Evolutionary conservation across 805 yeast species (phyloP), one percentile per base, ranked within the genome.

Genomic region (Teunomyces funiuensis): DNA sequence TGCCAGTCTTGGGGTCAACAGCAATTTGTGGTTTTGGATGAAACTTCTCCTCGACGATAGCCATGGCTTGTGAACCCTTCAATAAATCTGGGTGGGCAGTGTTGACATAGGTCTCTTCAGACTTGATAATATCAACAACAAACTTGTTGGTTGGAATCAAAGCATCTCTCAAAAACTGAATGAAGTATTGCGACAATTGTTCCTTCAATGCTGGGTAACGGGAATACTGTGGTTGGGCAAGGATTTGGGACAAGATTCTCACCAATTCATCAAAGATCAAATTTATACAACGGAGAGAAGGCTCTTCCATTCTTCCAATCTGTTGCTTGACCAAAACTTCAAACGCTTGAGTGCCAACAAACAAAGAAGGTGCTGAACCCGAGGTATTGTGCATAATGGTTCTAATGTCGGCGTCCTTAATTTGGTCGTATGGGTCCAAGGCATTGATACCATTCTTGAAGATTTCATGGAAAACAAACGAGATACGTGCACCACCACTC

Each of bases 81-180:
- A 93, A 76, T 57, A 93, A 79, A 62, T 93, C 98, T 3, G 98
- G 97, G 60, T 93, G 99, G 2, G 96, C 98, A 4, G 99, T 93
- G 66, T 93, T 93, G 53, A 93, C 89, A 65, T 93, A 93, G 3
- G 96, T 84, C 57, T 90, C 91, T 66, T 93, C 99, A 45, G 96
- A 73, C 44, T 66, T 71, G 52, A 93, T 88, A 44, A 93, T 76
- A 62, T 93, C 97, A 25, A 73, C 65, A 29, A 90, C 96, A 57
- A 93, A 87, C 40, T 77, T 76, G 60, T 84, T 88, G 16, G 99
- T 88, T 46, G 99, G 98, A 15, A 80, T 61, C 50, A 88, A 76
- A 26, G 87, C 83, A 43, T 79, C 84, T 60, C 95, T 82, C 55
- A 93, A 73, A 54, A 79, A 90, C 52, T 81, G 85, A 46, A 90